Base-by-base conservation (phyloP, 345 rosid species). In the Populus pruinosa region DNA sequence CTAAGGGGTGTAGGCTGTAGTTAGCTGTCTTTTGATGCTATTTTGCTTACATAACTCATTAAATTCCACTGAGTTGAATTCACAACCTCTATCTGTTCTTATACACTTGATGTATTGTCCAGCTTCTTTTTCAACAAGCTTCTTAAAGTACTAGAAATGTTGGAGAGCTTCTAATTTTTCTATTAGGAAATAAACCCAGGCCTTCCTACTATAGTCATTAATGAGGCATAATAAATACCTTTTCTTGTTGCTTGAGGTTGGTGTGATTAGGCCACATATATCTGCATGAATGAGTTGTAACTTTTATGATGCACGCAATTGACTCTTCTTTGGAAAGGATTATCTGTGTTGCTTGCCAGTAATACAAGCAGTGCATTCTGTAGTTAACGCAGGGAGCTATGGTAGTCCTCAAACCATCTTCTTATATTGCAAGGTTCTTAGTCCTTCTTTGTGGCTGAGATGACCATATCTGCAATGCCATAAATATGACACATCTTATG, bases 381-480 rank as follows among this genome's bases (percentile, higher is more conserved):
- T 29, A 5, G 2, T 12, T 76, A 23, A 6, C 1, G 12, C 2
- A 0, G 1, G 0, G 0, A 77, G 5, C 11, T 56, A 0, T 1
- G 74, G 74, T 2, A 77, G 47, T 3, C 61, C 67, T 5, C 13
- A 38, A 14, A 68, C 74, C 79, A 77, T 38, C 10, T 69, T 33
- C 14, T 77, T 77, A 0, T 5, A 8, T 5, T 1, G 18, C 67
- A 53, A 3, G 12, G 29, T 17, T 18, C 20, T 27, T 17, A 77
- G 6, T 8, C 50, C n/a, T n/a, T n/a, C 27, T 12, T 77, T 77
- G 38, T 35, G n/a, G 11, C 43, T 69, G 10, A 77, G 11, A 59
- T 77, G 73, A 2, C 79, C 79, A 69, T 38, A 69, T 17, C 56
- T 0, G 2, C 50, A 0, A 25, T 77, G 74, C 79, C 74, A 77